phyloP scores from a whole-genome alignment of 1,139 yeast genomes.

The Pneumocystis sp. region DNA sequence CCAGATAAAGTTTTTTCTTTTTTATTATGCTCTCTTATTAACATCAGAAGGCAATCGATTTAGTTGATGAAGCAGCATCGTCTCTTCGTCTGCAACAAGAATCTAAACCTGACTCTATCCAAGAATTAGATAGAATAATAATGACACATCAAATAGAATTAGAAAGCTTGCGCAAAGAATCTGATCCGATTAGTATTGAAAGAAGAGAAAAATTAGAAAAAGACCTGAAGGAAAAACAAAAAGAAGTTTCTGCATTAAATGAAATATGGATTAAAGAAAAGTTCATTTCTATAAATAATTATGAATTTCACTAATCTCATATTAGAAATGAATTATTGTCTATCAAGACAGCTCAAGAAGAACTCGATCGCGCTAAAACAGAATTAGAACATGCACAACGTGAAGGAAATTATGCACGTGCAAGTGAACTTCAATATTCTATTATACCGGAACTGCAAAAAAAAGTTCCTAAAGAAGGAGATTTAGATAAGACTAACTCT shows the following conservation, averaged over 20 bases:
- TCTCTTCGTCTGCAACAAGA: slow-evolving; percentile 88
- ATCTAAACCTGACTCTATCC: slow-evolving; percentile 89
- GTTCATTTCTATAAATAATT: slow-evolving; percentile 15
- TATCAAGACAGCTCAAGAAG: slow-evolving; percentile 63
- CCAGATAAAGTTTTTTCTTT: slow-evolving; percentile 50
- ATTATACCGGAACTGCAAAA: slow-evolving; percentile 65
- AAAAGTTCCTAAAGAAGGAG: slow-evolving; percentile 33
- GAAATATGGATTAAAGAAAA: slow-evolving; percentile 78
- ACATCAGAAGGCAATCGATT: slow-evolving; percentile 34
- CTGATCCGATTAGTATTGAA: slow-evolving; percentile 68
- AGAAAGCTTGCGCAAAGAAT: slow-evolving; percentile 84
- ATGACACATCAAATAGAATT: slow-evolving; percentile 92
- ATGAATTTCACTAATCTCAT: background rate
- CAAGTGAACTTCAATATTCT: slow-evolving; percentile 79
- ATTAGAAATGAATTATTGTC: slow-evolving; percentile 41
- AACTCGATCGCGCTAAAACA: slow-evolving; percentile 66
- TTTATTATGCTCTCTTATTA: slow-evolving; percentile 32
- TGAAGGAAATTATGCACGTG: slow-evolving; percentile 70
- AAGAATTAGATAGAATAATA: slow-evolving; percentile 70
- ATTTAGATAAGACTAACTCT: slow-evolving; percentile 20
- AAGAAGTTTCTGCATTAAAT: slow-evolving; percentile 54
- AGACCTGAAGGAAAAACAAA: slow-evolving; percentile 46
- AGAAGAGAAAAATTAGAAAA: slow-evolving; percentile 51
- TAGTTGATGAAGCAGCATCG: slow-evolving; percentile 95
- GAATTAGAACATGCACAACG: slow-evolving; percentile 74